Conservation (phyloP, 257 asterid species). For the Linderniella brevidens region DNA sequence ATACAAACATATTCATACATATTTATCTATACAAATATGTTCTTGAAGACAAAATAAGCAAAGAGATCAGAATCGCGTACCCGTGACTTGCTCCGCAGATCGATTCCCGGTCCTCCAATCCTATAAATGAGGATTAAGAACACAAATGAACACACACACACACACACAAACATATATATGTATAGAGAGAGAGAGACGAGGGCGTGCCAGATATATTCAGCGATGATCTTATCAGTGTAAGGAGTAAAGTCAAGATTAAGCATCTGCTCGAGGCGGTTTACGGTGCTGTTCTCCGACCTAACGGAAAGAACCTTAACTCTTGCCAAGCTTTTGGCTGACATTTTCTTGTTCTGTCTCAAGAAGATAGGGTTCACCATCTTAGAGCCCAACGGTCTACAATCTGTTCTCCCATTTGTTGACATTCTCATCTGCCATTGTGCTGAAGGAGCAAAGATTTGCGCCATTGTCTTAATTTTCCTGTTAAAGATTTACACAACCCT, state of each 20-base stretch:
- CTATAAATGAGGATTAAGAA: constrained; percentile 17
- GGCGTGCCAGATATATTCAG: constrained; percentile 84
- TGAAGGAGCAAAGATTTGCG: constrained; percentile 87
- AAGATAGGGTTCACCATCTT: constrained; percentile 66
- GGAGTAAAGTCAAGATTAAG: constrained; percentile 80
- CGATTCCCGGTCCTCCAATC: constrained; percentile 94
- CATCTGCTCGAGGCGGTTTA: constrained; percentile 78
- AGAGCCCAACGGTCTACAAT: constrained; percentile 39
- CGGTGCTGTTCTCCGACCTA: constrained; percentile 38
- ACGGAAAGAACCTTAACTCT: constrained; percentile 56
- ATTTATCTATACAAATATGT: neutral
- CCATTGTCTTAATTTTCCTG: constrained; percentile 41
- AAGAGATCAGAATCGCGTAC: constrained; percentile 18
- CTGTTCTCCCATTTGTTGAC: too few species aligned
- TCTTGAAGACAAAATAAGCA: too few species aligned
- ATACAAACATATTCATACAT: too few species aligned
- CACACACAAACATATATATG: too few species aligned
- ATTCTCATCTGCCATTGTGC: constrained; percentile 97
- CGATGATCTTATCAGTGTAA: constrained; percentile 69
- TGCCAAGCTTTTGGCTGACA: constrained; percentile 31
- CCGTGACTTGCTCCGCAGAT: constrained; percentile 89
- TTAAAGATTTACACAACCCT: too few species aligned
- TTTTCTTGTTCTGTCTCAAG: constrained; percentile 60
- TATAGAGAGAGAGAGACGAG: neutral
- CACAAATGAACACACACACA: too few species aligned